A percentile compares a stretch with the other conserved stretches of the same genome.
Evolutionary conservation across 371 early-diverging fungal species (phyloP).

Genomic region (Actinomucor elegans): DNA sequence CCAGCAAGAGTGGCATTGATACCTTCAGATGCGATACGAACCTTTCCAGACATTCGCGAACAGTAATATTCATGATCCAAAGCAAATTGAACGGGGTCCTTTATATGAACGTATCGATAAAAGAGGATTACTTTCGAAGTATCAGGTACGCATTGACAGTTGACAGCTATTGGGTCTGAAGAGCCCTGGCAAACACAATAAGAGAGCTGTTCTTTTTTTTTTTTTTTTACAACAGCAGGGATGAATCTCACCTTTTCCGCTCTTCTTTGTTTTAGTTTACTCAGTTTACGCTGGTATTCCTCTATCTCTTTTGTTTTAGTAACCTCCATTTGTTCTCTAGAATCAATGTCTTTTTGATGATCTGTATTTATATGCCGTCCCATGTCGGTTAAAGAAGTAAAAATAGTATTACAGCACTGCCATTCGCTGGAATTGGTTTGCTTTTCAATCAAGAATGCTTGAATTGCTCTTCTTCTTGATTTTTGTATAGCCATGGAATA

Average conservation of each 20-base stretch:
- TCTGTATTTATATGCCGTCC: conserved; percentile 15
- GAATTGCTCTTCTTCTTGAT: conserved; percentile 11
- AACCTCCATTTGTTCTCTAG: not conserved
- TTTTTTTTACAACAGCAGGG: not conserved
- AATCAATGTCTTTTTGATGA: conserved; percentile 16
- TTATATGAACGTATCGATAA: conserved; percentile 51
- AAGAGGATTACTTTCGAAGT: conserved; percentile 58
- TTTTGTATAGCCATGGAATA: conserved; percentile 8
- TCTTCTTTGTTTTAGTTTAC: conserved; percentile 21
- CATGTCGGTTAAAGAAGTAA: conserved; percentile 5
- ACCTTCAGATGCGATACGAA: conserved; percentile 65
- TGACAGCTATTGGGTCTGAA: conserved; percentile 40
- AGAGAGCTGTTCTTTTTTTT: not conserved
- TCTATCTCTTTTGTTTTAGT: not conserved
- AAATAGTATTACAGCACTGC: conserved; percentile 19
- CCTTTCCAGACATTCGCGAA: conserved; percentile 55
- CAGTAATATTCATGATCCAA: conserved; percentile 36
- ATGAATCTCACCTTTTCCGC: conserved; percentile 18
- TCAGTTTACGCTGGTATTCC: conserved; percentile 4
- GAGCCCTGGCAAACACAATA: conserved; percentile 18
- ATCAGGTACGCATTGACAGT: conserved; percentile 32
- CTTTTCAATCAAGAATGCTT: conserved; percentile 22
- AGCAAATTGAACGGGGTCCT: conserved; percentile 45
- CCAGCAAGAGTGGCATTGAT: conserved; percentile 72
- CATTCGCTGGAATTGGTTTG: conserved; percentile 6